Conservation (phyloP, 768 basidiomycete species). For the Leccinum imitatum region DNA sequence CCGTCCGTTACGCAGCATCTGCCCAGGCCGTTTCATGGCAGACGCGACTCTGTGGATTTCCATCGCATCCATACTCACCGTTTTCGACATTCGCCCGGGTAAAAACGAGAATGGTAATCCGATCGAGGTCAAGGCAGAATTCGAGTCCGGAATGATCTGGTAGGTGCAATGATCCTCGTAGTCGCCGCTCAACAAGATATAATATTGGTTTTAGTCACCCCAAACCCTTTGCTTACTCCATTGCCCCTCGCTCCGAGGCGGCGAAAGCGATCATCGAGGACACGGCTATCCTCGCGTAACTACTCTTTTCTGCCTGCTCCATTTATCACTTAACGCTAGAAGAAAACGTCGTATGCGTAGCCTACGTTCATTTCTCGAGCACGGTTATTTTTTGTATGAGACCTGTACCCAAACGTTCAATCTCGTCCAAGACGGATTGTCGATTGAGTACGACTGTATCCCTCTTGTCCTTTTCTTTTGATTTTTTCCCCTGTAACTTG, state of each 20-base stretch:
- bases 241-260: slow-evolving; percentile 31
- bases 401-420: slow-evolving; percentile 71
- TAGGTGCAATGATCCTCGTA: slow-evolving; percentile 6
- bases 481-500: slow-evolving; percentile 26
- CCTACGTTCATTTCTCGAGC: slow-evolving; percentile 9
- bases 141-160: slow-evolving; percentile 33
- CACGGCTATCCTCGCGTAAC: slow-evolving; percentile 26
- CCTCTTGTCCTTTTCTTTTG: slow-evolving; percentile 49
- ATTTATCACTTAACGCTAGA: background rate
- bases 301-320: background rate
- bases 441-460: slow-evolving; percentile 66
- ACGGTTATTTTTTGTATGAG: slow-evolving; percentile 51
- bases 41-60: slow-evolving; percentile 40
- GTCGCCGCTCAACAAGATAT: slow-evolving; percentile 2
- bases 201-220: slow-evolving; percentile 25
- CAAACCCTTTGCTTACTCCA: slow-evolving; percentile 29
- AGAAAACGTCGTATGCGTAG: background rate
- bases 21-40: slow-evolving; percentile 46
- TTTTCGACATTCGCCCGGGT: slow-evolving; percentile 26
- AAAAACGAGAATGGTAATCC: slow-evolving; percentile 20
- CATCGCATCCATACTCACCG: slow-evolving; percentile 31
- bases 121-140: slow-evolving; percentile 22
- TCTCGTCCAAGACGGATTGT: slow-evolving; percentile 65
- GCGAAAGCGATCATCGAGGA: slow-evolving; percentile 29
- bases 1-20: slow-evolving; percentile 26